Conservation (phyloP, 805 yeast genomes). For the Kazachstania psychrophila region DNA sequence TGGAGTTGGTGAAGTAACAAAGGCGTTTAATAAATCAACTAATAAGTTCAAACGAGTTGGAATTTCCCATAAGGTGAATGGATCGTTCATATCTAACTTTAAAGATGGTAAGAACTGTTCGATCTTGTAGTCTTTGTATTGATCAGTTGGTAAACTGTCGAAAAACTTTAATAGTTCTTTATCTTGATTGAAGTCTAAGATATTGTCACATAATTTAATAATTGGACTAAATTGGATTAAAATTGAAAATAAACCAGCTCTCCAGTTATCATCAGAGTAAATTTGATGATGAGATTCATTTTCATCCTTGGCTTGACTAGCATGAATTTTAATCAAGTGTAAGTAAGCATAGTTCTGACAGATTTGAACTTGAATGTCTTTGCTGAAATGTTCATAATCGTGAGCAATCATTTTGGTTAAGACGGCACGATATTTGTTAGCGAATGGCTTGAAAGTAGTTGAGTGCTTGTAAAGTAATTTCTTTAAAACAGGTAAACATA, state of each 20-base stretch:
- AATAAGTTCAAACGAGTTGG: slow-evolving; percentile 43
- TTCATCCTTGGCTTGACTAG: slow-evolving; percentile 31
- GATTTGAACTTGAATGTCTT: slow-evolving; percentile 33
- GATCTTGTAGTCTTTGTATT: slow-evolving; percentile 1
- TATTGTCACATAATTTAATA: slow-evolving; percentile 46
- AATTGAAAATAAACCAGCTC: slow-evolving; percentile 38
- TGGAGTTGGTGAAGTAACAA: slow-evolving; percentile 44
- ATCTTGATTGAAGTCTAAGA: slow-evolving; percentile 51
- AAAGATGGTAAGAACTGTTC: slow-evolving; percentile 38
- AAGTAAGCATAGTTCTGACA: slow-evolving; percentile 45
- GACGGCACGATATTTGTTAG: slow-evolving; percentile 47
- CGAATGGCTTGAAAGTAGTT: slow-evolving; percentile 75
- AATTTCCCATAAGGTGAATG: slow-evolving; percentile 42
- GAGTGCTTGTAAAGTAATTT: slow-evolving; percentile 48
- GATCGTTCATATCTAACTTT: slow-evolving; percentile 49
- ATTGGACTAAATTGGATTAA: slow-evolving; percentile 48
- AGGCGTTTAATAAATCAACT: slow-evolving; percentile 37
- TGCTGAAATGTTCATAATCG: slow-evolving; percentile 34
- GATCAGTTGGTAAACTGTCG: slow-evolving; percentile 31
- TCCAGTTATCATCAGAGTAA: slow-evolving; percentile 38
- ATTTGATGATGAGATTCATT: slow-evolving; percentile 28
- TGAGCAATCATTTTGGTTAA: slow-evolving; percentile 32
- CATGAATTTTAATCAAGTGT: slow-evolving; percentile 48
- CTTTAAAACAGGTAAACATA: slow-evolving; percentile 34
- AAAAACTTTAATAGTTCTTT: slow-evolving; percentile 37